Base-by-base conservation (phyloP, 2,329 filamentous ascomycete species). In the Pyricularia grisea region DNA sequence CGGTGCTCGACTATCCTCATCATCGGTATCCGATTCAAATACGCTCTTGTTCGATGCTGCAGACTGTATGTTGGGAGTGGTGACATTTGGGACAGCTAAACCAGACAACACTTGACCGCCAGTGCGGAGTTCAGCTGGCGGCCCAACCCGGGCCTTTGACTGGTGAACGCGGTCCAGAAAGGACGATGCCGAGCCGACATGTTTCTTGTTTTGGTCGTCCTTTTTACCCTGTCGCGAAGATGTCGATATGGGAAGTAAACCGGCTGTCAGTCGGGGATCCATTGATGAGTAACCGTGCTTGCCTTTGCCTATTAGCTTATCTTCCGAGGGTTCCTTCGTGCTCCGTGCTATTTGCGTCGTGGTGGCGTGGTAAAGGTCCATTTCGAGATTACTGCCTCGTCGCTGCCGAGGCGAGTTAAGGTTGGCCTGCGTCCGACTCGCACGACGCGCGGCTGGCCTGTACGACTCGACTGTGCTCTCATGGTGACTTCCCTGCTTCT, bases 331-430 rank as follows among this genome's bases (percentile, higher is more conserved):
- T n/a, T 66, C 65, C 12, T 50, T 31, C 10, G 65, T 67, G 50
- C 64, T 42, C 20, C 28, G 36, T 14, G 74, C 74, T 7, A 74
- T 70, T 30, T 74, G 71, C 17, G 71, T 71, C 4, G 72, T 70
- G n/a, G 73, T 71, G 11, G 70, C 69, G 63, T 75, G 74, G 66
- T 76, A 76, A 12, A 75, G 71, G 60, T 74, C 74, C 33, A 23
- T 65, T 20, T 42, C 58, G 11, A 68, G 58, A n/a, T 31, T 65
- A 23, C 58, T 64, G 11, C 36, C 31, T n/a, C n/a, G n/a, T 12
- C 30, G 58, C 28, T 73, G 69, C 25, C 23, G 58, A 25, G 58
- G 25, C 58, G 23, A 23, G 4, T 9, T 61, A 25, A 9, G 14
- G 20, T 50, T 50, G 58, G 58, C 58, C 23, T 61, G 58, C 58